Base-by-base conservation (phyloP, 345 rosid genomes). In the Cardiospermum halicacabum region DNA sequence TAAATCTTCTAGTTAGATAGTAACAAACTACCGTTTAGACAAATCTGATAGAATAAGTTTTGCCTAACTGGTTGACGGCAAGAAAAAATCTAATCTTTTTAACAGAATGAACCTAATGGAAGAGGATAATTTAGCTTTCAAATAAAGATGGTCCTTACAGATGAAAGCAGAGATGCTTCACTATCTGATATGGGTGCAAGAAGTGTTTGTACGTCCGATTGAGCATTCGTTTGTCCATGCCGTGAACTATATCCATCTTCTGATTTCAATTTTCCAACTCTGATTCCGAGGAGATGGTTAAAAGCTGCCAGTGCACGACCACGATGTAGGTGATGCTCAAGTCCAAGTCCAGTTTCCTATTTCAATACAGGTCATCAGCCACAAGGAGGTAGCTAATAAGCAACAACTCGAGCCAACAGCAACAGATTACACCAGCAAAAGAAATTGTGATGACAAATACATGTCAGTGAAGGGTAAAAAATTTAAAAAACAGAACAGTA, bases 221-320 rank as follows among this genome's bases (percentile, higher is more conserved):
- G 95, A 81, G 85, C 78, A 75, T 82, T 94, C 73, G 75, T 65
- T 75, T 81, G 89, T 64, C 84, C 91, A 63, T 69, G 83, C 43
- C 58, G 66, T 28, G 79, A 63, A 74, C 73, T 75, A 56, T 95
- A 65, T 49, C 66, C 83, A 56, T 77, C 84, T 78, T 84, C 94
- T 61, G 74, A 25, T 67, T 94, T 91, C 65, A 91, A 74, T 72
- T 84, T 82, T 71, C 77, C 85, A 67, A 82, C 82, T 78, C 97
- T 91, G 19, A 71, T 77, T 48, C 79, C 82, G 61, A 94, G 86
- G 75, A 94, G 80, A 66, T 85, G 82, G 72, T 85, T 87, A 76
- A 94, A 94, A 54, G 99, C 97, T 63, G 99, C 95, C 55, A 94
- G 82, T 11, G 97, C 85, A 63, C 99, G 97, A 53, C 99, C 97